A percentile compares a stretch with the other conserved stretches of the same genome.
These are phyloP conservation scores for Moniliella sp. DNA, from an alignment of 1,284 basidiomycete genomes.

Conservation along the genomic window DNA sequence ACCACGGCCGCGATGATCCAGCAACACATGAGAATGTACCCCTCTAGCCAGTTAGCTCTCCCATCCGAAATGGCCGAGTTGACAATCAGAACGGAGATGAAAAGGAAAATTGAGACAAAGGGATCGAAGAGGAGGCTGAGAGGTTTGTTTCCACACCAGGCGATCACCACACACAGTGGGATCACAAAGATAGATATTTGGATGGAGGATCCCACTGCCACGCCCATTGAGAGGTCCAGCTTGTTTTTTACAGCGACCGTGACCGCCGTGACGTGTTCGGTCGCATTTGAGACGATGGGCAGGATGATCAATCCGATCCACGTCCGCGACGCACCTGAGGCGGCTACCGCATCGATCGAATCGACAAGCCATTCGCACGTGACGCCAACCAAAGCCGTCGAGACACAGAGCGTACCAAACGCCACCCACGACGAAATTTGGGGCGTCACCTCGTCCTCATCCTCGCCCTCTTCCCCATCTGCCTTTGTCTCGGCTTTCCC, in stretches of 20 bases:
- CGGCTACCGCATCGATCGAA: slow-evolving; percentile 12
- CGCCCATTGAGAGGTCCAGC: slow-evolving; percentile 17
- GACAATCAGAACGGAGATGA: slow-evolving; percentile 16
- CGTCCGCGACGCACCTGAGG: slow-evolving; percentile 9
- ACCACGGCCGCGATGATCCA: slow-evolving; percentile 13
- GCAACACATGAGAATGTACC: slow-evolving; percentile 17
- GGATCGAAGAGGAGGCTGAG: slow-evolving; percentile 21
- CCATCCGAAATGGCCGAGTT: slow-evolving; percentile 21
- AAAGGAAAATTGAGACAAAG: slow-evolving; percentile 18
- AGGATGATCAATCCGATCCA: slow-evolving; percentile 21
- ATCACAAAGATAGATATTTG: slow-evolving; percentile 24
- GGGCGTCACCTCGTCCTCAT: no score
- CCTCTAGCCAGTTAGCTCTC: slow-evolving; percentile 14
- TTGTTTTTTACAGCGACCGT: slow-evolving; percentile 21
- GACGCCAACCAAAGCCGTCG: no score
- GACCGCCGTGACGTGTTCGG: slow-evolving; percentile 20
- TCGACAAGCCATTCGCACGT: slow-evolving; percentile 23
- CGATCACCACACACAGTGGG: slow-evolving; percentile 19
- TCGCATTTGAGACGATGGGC: slow-evolving; percentile 17
- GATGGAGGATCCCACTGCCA: slow-evolving; percentile 21
- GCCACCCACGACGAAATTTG: no score
- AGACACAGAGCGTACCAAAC: no score
- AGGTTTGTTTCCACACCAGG: slow-evolving; percentile 18
- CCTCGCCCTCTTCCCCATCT: slow-evolving; percentile 9
- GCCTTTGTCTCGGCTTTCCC: no score